These are phyloP conservation scores for Veloboletus limbatus DNA, from an alignment of 1,284 basidiomycete species.

Conservation along the genomic window DNA sequence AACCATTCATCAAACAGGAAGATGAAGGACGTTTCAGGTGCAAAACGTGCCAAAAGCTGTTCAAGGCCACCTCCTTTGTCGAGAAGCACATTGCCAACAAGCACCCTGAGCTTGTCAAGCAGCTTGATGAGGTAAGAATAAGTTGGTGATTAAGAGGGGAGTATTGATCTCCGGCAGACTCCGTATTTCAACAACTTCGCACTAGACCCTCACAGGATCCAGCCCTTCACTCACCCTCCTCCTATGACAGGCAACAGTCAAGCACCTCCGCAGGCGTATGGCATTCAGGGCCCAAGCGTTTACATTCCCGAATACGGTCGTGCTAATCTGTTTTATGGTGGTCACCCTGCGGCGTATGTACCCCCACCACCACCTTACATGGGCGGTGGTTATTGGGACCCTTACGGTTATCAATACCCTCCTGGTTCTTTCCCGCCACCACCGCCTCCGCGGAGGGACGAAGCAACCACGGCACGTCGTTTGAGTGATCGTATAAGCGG, in stretches of 20 bases:
- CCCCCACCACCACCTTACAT: slow-evolving; percentile 46
- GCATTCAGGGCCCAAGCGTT: slow-evolving; percentile 58
- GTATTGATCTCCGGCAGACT: slow-evolving; percentile 48
- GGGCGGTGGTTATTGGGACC: slow-evolving; percentile 54
- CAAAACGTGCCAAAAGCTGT: slow-evolving; percentile 91
- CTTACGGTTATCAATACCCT: slow-evolving; percentile 43
- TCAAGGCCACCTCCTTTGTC: slow-evolving; percentile 93
- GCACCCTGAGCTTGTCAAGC: slow-evolving; percentile 76
- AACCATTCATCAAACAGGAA: slow-evolving; percentile 85
- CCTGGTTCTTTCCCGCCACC: slow-evolving; percentile 35
- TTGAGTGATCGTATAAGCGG: slow-evolving; percentile 77
- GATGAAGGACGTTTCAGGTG: slow-evolving; percentile 94
- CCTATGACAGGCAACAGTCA: slow-evolving; percentile 59
- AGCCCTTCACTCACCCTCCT: slow-evolving; percentile 79
- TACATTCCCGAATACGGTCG: slow-evolving; percentile 48
- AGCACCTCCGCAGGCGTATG: slow-evolving; percentile 76
- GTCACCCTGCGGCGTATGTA: slow-evolving; percentile 39
- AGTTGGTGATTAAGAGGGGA: slow-evolving; percentile 14
- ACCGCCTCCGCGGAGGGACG: slow-evolving; percentile 51
- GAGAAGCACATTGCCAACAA: slow-evolving; percentile 93
- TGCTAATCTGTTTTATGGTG: slow-evolving; percentile 43
- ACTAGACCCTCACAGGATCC: slow-evolving; percentile 87
- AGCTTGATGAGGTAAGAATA: slow-evolving; percentile 66
- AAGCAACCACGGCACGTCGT: slow-evolving; percentile 52
- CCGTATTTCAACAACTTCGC: slow-evolving; percentile 92